Evolutionary conservation across 176 grass and related monocot species (phyloP).

Genomic region (Aechmea fasciata): DNA sequence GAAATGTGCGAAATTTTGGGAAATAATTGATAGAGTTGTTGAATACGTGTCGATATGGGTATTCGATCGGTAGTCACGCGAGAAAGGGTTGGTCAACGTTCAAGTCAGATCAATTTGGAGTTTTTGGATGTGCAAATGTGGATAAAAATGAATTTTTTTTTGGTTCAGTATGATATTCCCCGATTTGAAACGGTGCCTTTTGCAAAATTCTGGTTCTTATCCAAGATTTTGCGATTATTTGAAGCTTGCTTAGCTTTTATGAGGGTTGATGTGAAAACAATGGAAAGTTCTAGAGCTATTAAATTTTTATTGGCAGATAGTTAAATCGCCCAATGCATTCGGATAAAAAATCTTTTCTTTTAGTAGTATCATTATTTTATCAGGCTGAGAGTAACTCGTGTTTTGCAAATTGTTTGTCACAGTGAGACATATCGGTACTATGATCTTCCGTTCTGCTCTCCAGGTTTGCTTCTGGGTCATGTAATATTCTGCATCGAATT

Average conservation of each 20-base stretch:
- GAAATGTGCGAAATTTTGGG: too few species aligned
- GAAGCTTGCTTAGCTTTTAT: background rate
- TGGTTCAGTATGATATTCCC: background rate
- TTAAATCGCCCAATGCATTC: background rate
- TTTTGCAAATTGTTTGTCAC: constrained; percentile 1
- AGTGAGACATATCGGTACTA: constrained; percentile 19
- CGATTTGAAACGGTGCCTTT: background rate
- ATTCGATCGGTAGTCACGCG: too few species aligned
- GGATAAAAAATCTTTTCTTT: background rate
- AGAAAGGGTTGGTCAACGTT: too few species aligned
- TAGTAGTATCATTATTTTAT: background rate
- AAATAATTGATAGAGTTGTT: too few species aligned
- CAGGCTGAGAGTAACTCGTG: background rate
- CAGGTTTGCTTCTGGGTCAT: constrained; percentile 1
- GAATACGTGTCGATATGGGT: too few species aligned
- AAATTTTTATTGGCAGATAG: background rate
- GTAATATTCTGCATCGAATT: background rate
- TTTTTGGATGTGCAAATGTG: too few species aligned
- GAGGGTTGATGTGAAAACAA: background rate
- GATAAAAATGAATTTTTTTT: background rate
- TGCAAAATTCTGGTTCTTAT: background rate
- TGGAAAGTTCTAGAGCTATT: background rate
- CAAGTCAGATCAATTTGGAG: too few species aligned
- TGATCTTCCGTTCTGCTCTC: constrained; percentile 15
- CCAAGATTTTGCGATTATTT: background rate